These are phyloP conservation scores for Globisporangium middletonii DNA, from an alignment of 352 stramenopile species.

Conservation along the genomic window DNA sequence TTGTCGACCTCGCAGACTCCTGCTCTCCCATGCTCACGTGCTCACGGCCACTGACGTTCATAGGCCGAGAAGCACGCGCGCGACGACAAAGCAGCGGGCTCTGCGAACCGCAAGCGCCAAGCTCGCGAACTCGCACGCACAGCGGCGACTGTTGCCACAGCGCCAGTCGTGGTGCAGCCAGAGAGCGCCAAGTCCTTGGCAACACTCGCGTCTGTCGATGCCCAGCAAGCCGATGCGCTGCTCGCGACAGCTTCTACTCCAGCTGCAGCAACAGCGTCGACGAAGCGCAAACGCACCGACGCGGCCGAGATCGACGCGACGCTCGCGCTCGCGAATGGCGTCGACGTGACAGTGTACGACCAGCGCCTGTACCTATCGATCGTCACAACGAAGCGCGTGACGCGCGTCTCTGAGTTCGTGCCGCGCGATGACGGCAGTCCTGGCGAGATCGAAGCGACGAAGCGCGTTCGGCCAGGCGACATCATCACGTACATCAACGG, in stretches of 20 bases:
- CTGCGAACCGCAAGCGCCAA: neutral
- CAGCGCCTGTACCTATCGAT: constrained; percentile 64
- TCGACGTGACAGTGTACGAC: constrained; percentile 46
- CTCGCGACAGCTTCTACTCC: no score
- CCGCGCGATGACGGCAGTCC: constrained; percentile 29
- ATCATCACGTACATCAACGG: constrained; percentile 47
- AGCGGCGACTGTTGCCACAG: neutral
- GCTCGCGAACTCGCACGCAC: neutral
- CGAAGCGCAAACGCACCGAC: constrained; percentile 37
- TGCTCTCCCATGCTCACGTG: neutral
- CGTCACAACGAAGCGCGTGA: constrained; percentile 41
- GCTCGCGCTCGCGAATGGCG: neutral
- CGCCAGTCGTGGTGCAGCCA: neutral
- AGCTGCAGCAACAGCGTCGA: no score
- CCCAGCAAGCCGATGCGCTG: no score
- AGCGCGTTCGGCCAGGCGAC: constrained; percentile 42
- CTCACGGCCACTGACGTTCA: neutral
- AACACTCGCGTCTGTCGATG: no score
- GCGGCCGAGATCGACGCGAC: neutral
- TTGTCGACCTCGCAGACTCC: neutral
- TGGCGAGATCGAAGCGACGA: constrained; percentile 58
- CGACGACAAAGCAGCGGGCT: constrained; percentile 17
- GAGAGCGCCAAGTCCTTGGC: neutral
- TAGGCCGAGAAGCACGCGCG: constrained; percentile 18
- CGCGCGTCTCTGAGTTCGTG: constrained; percentile 49